phyloP scores from a whole-genome alignment of 805 yeast species.

The Candida coquimbonensis region DNA sequence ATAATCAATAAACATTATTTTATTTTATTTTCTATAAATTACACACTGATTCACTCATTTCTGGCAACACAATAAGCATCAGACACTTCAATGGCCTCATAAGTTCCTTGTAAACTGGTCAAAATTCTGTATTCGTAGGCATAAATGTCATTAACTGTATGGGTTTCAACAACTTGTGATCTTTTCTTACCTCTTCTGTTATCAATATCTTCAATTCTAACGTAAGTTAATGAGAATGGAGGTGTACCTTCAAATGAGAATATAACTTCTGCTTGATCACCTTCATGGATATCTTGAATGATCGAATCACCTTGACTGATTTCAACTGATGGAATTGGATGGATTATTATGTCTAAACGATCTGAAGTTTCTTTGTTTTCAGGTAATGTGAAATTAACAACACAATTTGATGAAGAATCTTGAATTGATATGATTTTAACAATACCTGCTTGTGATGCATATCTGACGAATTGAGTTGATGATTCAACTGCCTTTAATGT shows the following conservation, averaged over 20 bases:
- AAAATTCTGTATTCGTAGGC: conserved; percentile 61
- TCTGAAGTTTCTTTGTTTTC: conserved; percentile 27
- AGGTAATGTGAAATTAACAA: conserved; percentile 46
- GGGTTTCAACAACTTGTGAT: conserved; percentile 55
- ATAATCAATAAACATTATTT: too few relatives aligned
- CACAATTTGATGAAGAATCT: conserved; percentile 71
- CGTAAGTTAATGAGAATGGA: conserved; percentile 83
- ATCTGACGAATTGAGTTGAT: conserved; percentile 47
- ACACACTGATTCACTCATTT: conserved; percentile 22
- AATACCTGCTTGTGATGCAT: conserved; percentile 79
- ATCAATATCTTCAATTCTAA: conserved; percentile 52
- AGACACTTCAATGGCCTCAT: conserved; percentile 84
- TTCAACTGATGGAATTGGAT: conserved; percentile 71
- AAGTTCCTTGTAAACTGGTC: conserved; percentile 87
- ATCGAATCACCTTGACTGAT: conserved; percentile 71
- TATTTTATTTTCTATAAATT: too few relatives aligned
- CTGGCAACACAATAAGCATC: conserved; percentile 71
- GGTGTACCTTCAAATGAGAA: conserved; percentile 84
- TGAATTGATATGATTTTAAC: conserved; percentile 59
- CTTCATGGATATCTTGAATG: conserved; percentile 84
- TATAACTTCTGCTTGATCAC: conserved; percentile 84
- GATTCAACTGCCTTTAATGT: conserved; percentile 49
- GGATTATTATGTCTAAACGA: conserved; percentile 34
- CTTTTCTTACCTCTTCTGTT: conserved; percentile 36
- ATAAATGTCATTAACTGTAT: conserved; percentile 52